phyloP scores from a whole-genome alignment of 345 rosid genomes.

The Euphorbia lathyris region DNA sequence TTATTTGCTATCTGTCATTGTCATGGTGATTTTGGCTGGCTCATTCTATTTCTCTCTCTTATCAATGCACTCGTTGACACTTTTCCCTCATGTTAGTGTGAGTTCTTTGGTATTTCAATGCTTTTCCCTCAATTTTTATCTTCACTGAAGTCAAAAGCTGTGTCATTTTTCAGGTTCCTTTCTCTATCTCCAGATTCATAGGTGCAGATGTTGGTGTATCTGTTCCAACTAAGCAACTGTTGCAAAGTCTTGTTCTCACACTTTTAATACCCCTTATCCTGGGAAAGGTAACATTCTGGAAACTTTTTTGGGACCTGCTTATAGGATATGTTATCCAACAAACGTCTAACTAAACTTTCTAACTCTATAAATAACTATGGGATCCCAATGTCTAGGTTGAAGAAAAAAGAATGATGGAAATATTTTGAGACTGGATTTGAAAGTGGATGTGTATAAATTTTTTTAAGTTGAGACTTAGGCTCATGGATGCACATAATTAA shows the following conservation, averaged over 20 bases:
- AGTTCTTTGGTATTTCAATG: background rate
- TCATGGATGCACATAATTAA: background rate
- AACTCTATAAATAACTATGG: no score
- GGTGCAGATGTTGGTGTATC: conserved; percentile 84
- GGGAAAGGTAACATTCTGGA: conserved; percentile 65
- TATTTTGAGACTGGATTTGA: background rate
- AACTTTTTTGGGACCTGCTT: background rate
- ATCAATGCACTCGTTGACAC: background rate
- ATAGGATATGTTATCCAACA: background rate
- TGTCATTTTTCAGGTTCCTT: conserved; percentile 58
- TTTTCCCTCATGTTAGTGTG: background rate
- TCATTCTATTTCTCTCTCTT: background rate
- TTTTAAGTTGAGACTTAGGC: background rate
- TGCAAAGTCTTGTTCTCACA: conserved; percentile 71
- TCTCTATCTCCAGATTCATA: conserved; percentile 76
- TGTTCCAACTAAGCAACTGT: conserved; percentile 69
- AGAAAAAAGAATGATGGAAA: no score
- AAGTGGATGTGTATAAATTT: background rate
- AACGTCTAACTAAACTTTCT: no score
- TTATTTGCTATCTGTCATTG: background rate
- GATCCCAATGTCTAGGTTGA: no score
- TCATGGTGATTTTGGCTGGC: background rate
- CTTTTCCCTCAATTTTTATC: conserved; percentile 10
- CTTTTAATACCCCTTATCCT: conserved; percentile 68
- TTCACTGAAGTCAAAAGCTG: background rate